These are phyloP conservation scores for Cyanidiococcus yangmingshanensis DNA, from an alignment of 23 red algal genomes.

Conservation along the genomic window DNA sequence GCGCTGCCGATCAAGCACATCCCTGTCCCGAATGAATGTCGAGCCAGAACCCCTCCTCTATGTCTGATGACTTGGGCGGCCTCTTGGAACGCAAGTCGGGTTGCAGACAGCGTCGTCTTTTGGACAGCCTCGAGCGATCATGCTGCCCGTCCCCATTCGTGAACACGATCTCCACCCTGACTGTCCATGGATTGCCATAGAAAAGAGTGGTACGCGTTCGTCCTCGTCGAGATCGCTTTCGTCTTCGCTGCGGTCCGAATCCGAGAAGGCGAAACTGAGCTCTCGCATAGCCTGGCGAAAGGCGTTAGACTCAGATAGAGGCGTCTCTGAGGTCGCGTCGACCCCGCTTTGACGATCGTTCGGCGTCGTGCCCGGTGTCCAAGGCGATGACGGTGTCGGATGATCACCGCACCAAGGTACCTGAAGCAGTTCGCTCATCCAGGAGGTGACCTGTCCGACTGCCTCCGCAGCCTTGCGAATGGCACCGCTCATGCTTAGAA, in stretches of 20 bases:
- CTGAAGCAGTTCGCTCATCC: constrained; percentile 15
- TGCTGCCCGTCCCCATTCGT: no score
- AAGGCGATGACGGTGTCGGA: background rate
- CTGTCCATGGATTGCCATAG: no score
- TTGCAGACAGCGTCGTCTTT: no score
- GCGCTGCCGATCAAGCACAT: no score
- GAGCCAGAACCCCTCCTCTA: no score
- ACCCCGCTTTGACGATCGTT: background rate
- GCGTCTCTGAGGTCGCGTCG: background rate
- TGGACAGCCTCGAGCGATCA: no score
- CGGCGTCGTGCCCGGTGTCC: background rate
- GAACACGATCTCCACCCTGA: no score
- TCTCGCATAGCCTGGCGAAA: background rate
- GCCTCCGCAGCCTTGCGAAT: background rate
- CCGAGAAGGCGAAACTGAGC: background rate
- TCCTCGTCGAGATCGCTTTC: no score
- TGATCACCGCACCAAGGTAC: background rate
- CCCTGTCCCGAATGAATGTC: no score
- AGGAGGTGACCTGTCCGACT: background rate
- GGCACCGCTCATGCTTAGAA: constrained; percentile 70
- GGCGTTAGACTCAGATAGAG: background rate
- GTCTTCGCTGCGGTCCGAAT: background rate
- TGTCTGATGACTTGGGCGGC: no score
- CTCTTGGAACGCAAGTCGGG: no score
- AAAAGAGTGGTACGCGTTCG: no score